Evolutionary conservation across 2,329 filamentous ascomycete genomes (phyloP).

Genomic region (Aspergillus arachidicola): DNA sequence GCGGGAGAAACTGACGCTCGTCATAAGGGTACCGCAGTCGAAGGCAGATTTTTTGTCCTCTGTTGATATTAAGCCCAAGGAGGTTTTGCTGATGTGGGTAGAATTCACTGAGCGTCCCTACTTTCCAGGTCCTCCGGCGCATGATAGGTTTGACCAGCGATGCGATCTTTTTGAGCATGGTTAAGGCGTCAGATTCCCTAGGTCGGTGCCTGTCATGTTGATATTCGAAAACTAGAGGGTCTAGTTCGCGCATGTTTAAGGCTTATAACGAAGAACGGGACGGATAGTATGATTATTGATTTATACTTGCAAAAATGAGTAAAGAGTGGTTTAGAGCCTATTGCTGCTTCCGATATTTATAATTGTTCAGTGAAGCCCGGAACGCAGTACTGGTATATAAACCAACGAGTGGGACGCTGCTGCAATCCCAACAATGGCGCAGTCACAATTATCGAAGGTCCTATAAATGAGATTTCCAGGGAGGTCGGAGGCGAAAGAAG

Average conservation of each 20-base stretch:
- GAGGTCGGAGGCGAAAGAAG: neutral
- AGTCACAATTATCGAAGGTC: conserved; percentile 5
- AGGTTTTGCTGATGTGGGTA: conserved; percentile 74
- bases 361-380: neutral
- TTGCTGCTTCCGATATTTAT: neutral
- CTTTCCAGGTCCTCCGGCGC: conserved; percentile 80
- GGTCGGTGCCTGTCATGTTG: conserved; percentile 55
- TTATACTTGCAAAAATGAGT: neutral
- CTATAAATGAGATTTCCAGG: neutral
- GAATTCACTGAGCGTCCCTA: conserved; percentile 81
- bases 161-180: conserved; percentile 75
- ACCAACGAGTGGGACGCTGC: neutral
- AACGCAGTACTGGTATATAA: neutral
- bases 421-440: neutral
- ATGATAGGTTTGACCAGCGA: conserved; percentile 94
- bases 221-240: conserved; percentile 54
- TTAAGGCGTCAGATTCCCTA: conserved; percentile 54
- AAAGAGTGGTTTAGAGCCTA: neutral
- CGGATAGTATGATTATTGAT: neutral
- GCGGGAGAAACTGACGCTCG: conserved; percentile 72
- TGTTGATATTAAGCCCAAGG: conserved; percentile 78
- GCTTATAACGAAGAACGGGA: neutral
- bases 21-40: conserved; percentile 78
- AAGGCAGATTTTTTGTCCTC: conserved; percentile 77
- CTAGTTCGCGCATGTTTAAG: conserved; percentile 46